Base-by-base conservation (phyloP, 768 basidiomycete species). In the Pilatotrama ljubarskyi region DNA sequence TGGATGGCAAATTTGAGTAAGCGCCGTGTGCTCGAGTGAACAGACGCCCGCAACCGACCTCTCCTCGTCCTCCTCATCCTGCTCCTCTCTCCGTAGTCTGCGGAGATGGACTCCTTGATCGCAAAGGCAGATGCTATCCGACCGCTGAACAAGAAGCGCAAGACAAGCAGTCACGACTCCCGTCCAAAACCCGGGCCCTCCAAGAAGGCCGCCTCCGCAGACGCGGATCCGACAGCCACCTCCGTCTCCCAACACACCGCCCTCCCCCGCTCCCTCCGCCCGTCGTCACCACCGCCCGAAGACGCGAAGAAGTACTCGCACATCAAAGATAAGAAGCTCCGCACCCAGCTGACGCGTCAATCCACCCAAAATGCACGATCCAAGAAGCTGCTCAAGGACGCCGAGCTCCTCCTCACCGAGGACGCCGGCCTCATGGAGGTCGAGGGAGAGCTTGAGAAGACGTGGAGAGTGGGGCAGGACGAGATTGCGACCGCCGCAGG, bases 401-500 rank as follows among this genome's bases (percentile, higher is more conserved):
- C 88, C 20, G 88, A 88, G 51, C 75, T 90, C 66, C 77, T 92
- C n/a, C 73, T 86, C 56, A 76, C 80, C 43, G 87, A 84, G 38
- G 90, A 91, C 11, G 78, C 76, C 0, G 95, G 95, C 1, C 74
- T 78, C 55, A 84, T 98, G 58, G 83, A 89, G 69, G 82, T 82
- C 18, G 93, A 95, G 66, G 84, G 81, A 2, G 85, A 84, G 53
- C 80, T 98, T 74, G 97, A 98, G 70, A 75, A 84, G 69, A 98
- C 96, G 7, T 98, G 94, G 95, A 80, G 92, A 58, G 81, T 94
- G 8, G 78, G 83, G 0, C 97, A 98, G 75, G 78, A 80, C 8
- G 95, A 95, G 61, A 88, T 98, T 60, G 76, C 77, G 11, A 63
- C 80, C 48, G 78, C 79, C 20, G 80, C 91, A 46, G 85, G 93